phyloP scores from a whole-genome alignment of 768 basidiomycete genomes.

The Bullera alba region DNA sequence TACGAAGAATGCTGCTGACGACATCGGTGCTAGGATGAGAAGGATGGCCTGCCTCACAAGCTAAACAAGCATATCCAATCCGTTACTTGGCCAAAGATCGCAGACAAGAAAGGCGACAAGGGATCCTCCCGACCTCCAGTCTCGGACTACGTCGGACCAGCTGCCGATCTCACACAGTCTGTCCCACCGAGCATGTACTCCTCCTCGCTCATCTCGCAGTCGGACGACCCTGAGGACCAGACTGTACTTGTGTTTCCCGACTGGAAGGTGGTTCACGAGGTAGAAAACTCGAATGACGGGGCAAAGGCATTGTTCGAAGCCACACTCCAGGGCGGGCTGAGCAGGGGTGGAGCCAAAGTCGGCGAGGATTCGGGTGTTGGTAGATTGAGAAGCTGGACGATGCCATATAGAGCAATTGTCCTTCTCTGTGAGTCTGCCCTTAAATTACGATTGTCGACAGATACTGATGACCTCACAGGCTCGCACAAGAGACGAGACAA shows the following conservation, averaged over 20 bases:
- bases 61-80: conserved; percentile 46
- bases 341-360: conserved; percentile 13
- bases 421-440: conserved; percentile 64
- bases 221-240: conserved; percentile 59
- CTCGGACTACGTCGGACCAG: conserved; percentile 3
- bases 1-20: too few species aligned
- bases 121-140: conserved; percentile 1
- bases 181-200: conserved; percentile 60
- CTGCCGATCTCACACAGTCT: conserved; percentile 56
- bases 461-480: conserved; percentile 51
- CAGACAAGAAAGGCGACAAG: conserved; percentile 6
- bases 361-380: conserved; percentile 41
- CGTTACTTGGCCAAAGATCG: conserved; percentile 10
- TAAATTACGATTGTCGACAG: too few species aligned
- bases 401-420: conserved; percentile 86
- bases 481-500: conserved; percentile 92
- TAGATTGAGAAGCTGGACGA: conserved; percentile 61
- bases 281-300: conserved; percentile 58
- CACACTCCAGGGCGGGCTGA: conserved; percentile 55
- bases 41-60: conserved; percentile 62
- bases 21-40: too few species aligned
- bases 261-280: conserved; percentile 71
- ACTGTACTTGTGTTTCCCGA: conserved; percentile 88
- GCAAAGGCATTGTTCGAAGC: conserved; percentile 64
- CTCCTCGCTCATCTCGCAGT: conserved; percentile 69